phyloP scores from a whole-genome alignment of 176 grass and related monocot species.

The Typha latifolia region DNA sequence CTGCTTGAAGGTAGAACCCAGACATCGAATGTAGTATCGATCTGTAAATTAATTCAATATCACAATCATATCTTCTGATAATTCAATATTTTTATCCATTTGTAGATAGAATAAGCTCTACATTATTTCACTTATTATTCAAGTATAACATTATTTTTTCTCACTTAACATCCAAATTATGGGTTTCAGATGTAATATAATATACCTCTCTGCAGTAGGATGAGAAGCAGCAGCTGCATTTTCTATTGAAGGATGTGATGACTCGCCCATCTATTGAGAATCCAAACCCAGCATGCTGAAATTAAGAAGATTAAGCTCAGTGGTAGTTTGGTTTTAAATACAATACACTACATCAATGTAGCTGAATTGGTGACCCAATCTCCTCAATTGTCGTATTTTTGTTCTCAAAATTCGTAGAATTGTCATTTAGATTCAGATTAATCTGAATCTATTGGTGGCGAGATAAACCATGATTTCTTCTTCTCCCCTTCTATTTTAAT shows the following conservation, averaged over 20 bases:
- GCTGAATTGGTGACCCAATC: too few species aligned
- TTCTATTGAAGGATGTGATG: conserved; percentile 54
- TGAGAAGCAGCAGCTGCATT: conserved; percentile 54
- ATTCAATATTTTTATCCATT: too few species aligned
- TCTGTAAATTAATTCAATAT: conserved; percentile 28
- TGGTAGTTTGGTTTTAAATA: background rate
- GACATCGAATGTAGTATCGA: conserved; percentile 58
- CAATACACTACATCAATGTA: background rate
- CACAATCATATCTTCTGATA: too few species aligned
- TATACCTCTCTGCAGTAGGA: conserved; percentile 52
- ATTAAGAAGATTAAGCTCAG: background rate
- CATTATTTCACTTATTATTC: too few species aligned
- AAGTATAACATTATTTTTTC: too few species aligned
- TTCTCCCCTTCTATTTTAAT: too few species aligned
- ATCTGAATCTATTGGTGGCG: too few species aligned
- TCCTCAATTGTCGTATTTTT: too few species aligned
- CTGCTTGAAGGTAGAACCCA: conserved; percentile 60
- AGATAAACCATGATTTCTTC: too few species aligned
- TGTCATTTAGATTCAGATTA: too few species aligned
- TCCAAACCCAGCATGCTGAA: conserved; percentile 71
- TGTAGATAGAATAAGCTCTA: too few species aligned
- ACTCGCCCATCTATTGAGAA: conserved; percentile 75
- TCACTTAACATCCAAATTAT: background rate
- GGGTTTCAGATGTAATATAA: background rate
- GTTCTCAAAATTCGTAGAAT: too few species aligned